Evolutionary conservation across 177 flowering plant genomes (phyloP).

Genomic region (Vitis hybrid): DNA sequence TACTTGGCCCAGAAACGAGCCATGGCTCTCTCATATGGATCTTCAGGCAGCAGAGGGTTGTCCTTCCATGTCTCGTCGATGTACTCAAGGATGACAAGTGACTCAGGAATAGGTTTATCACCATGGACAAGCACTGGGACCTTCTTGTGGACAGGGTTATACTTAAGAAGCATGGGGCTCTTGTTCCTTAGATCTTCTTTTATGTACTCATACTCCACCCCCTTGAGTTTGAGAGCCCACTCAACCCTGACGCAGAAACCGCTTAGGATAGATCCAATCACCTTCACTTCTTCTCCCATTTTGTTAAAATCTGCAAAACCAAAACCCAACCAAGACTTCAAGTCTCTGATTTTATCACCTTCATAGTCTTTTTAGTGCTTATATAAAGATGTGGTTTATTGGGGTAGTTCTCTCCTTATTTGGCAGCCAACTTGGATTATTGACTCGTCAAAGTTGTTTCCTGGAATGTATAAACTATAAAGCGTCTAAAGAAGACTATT

Average conservation of each 20-base stretch:
- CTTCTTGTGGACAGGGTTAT: constrained; percentile 25
- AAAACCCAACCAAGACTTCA: too few relatives aligned
- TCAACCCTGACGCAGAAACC: constrained; percentile 12
- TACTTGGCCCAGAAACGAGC: constrained; percentile 31
- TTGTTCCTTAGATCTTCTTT: constrained; percentile 23
- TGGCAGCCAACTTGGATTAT: too few relatives aligned
- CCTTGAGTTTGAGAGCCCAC: constrained; percentile 26
- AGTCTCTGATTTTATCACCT: too few relatives aligned
- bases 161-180: constrained; percentile 20
- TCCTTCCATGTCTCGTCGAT: constrained; percentile 27
- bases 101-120: constrained; percentile 19
- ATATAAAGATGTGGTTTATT: too few relatives aligned
- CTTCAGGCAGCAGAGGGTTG: constrained; percentile 16
- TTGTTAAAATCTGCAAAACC: neutral
- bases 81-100: constrained; percentile 27
- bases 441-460: too few relatives aligned
- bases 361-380: too few relatives aligned
- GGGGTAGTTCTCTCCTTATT: too few relatives aligned
- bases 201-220: constrained; percentile 18
- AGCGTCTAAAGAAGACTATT: too few relatives aligned
- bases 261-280: constrained; percentile 12
- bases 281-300: constrained; percentile 21
- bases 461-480: too few relatives aligned
- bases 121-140: constrained; percentile 22
- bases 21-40: constrained; percentile 23